Evolutionary conservation across 805 yeast genomes (phyloP).

Genomic region (Dipodascus geniculatus): DNA sequence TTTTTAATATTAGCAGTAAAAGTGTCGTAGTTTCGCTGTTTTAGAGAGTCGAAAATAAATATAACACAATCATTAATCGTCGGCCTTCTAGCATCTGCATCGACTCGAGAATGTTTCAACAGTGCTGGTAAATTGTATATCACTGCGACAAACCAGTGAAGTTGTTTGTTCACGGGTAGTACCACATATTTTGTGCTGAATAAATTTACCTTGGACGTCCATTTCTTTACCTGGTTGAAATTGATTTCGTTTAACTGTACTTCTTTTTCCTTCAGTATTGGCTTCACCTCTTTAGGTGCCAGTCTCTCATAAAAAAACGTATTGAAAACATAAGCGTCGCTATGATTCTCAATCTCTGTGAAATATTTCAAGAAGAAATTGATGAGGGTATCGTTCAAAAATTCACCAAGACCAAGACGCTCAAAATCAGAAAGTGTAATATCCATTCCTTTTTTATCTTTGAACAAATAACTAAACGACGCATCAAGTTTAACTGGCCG

Average conservation of each 20-base stretch:
- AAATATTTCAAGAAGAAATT: constrained; percentile 57
- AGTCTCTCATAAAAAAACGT: constrained; percentile 69
- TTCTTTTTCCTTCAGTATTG: not conserved
- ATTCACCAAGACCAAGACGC: constrained; percentile 67
- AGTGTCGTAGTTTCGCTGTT: constrained; percentile 15
- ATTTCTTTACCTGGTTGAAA: constrained; percentile 56
- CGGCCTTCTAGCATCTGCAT: constrained; percentile 4
- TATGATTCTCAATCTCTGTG: constrained; percentile 19
- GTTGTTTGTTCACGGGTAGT: constrained; percentile 68
- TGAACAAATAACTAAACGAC: constrained; percentile 25
- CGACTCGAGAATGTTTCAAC: constrained; percentile 7
- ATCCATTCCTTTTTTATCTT: constrained; percentile 41
- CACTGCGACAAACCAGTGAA: constrained; percentile 84
- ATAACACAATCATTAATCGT: constrained; percentile 23
- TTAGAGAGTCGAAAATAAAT: constrained; percentile 69
- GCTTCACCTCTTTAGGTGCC: constrained; percentile 12
- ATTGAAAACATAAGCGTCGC: constrained; percentile 49
- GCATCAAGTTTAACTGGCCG: not conserved
- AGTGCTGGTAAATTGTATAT: constrained; percentile 36
- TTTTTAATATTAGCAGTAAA: constrained; percentile 37
- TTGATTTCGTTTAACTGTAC: constrained; percentile 18
- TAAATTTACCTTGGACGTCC: constrained; percentile 65
- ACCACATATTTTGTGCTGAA: constrained; percentile 48
- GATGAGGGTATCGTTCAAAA: constrained; percentile 82
- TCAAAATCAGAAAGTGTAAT: constrained; percentile 63